Percentiles rank a stretch among this genome's conserved stretches.
phyloP scores from a whole-genome alignment of 768 basidiomycete species.

The Amylocystis lapponica region DNA sequence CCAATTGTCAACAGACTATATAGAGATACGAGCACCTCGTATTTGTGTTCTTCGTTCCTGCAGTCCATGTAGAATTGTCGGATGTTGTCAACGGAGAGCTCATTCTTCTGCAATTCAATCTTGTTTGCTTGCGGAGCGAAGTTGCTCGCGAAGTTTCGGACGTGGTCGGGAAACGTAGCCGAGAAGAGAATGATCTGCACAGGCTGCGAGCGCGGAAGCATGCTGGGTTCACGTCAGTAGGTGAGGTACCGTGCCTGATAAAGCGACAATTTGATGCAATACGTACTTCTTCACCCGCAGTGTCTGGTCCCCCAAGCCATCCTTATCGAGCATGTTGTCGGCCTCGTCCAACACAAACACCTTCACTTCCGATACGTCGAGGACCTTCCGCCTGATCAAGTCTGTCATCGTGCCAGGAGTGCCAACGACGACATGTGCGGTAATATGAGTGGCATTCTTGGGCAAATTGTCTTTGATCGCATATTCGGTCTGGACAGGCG shows the following conservation, averaged over 20 bases:
- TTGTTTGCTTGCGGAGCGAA: constrained; percentile 95
- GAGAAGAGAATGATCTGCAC: constrained; percentile 95
- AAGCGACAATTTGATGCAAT: not conserved
- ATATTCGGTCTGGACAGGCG: constrained; percentile 87
- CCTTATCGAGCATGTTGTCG: constrained; percentile 97
- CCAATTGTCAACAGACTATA: constrained; percentile 92
- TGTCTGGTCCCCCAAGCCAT: constrained; percentile 91
- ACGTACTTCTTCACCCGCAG: constrained; percentile 88
- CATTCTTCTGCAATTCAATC: constrained; percentile 91
- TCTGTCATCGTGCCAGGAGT: constrained; percentile 95
- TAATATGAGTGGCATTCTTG: constrained; percentile 56
- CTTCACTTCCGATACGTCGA: constrained; percentile 77
- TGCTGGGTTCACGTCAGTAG: constrained; percentile 29
- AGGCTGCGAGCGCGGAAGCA: constrained; percentile 45
- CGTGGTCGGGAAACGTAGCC: constrained; percentile 94
- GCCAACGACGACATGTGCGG: constrained; percentile 90
- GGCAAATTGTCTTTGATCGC: constrained; percentile 89
- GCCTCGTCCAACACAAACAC: constrained; percentile 97
- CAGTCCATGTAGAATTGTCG: constrained; percentile 99
- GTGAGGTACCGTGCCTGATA: not conserved
- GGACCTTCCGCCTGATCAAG: constrained; percentile 69
- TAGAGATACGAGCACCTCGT: constrained; percentile 86
- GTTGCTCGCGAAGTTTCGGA: constrained; percentile 84
- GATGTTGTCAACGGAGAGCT: constrained; percentile 90
- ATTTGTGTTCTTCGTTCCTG: constrained; percentile 86